A percentile compares a stretch with the other conserved stretches of the same genome.
phyloP scores from a whole-genome alignment of 208 protist species.

The Leishmania braziliensis region DNA sequence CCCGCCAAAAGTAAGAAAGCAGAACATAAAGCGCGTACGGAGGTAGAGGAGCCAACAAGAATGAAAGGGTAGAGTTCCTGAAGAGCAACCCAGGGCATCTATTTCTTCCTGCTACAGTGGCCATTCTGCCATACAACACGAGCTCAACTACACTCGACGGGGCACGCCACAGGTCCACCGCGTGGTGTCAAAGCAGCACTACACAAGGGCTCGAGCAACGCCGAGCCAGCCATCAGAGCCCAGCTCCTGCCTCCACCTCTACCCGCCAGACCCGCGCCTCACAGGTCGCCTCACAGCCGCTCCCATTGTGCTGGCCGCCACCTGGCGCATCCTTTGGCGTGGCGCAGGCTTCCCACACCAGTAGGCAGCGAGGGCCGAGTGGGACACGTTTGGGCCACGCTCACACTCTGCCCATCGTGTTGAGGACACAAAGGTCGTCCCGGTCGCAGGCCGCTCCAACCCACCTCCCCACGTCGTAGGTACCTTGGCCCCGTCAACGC shows the following conservation, averaged over 20 bases:
- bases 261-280: background rate
- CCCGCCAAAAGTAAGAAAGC: background rate
- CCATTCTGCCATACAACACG: background rate
- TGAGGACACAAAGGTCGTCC: background rate
- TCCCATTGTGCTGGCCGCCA: background rate
- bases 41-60: background rate
- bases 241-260: background rate
- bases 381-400: background rate
- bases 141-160: background rate
- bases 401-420: background rate
- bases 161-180: background rate
- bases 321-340: background rate
- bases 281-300: background rate
- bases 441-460: background rate
- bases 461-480: background rate
- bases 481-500: background rate
- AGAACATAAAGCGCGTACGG: background rate
- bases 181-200: background rate
- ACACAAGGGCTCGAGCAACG: background rate
- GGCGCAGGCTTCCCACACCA: background rate
- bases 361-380: background rate
- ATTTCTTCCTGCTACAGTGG: background rate
- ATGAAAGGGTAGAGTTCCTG: background rate
- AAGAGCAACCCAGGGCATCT: background rate
- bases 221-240: background rate